Evolutionary conservation across 495 filamentous ascomycete genomes (phyloP).

Genomic region (Clohesyomyces aquaticus): DNA sequence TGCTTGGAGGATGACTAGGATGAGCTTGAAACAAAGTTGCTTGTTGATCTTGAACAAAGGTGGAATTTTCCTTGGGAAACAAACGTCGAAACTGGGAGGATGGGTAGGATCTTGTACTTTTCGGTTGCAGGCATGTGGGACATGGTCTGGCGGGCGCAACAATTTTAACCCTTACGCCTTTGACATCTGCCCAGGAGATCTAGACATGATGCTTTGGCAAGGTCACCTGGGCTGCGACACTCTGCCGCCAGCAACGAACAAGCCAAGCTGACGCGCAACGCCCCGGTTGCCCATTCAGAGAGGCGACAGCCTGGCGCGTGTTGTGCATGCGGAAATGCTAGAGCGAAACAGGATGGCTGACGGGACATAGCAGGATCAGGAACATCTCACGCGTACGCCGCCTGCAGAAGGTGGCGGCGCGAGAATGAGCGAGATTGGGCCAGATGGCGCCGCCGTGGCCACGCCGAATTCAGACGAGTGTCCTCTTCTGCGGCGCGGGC

Average conservation of each 20-base stretch:
- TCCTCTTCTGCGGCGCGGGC: not conserved
- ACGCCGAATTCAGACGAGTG: not conserved
- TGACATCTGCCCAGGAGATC: slow-evolving; percentile 28
- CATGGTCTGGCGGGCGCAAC: slow-evolving; percentile 10
- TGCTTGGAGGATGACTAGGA: too few relatives aligned
- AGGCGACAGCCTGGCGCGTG: not conserved
- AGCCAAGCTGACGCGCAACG: slow-evolving; percentile 28
- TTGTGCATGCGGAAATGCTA: not conserved
- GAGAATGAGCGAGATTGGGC: not conserved
- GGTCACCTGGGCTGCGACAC: slow-evolving; percentile 26
- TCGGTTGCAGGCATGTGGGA: not conserved
- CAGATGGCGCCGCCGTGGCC: not conserved
- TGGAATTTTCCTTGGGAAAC: not conserved
- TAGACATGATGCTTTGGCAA: slow-evolving; percentile 26
- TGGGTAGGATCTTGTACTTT: slow-evolving; percentile 24
- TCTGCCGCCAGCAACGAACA: slow-evolving; percentile 30
- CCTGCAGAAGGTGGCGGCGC: slow-evolving; percentile 14
- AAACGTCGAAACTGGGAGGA: slow-evolving; percentile 22
- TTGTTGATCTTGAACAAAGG: slow-evolving; percentile 18
- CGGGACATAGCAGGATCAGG: not conserved
- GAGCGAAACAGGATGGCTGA: slow-evolving; percentile 11
- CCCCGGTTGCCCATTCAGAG: slow-evolving; percentile 7
- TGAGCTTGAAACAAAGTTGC: too few relatives aligned
- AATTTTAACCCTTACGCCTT: slow-evolving; percentile 24
- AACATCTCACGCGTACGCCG: slow-evolving; percentile 12